Base-by-base conservation (phyloP, 2,329 filamentous ascomycete genomes). In the Sarocladium oryzae region DNA sequence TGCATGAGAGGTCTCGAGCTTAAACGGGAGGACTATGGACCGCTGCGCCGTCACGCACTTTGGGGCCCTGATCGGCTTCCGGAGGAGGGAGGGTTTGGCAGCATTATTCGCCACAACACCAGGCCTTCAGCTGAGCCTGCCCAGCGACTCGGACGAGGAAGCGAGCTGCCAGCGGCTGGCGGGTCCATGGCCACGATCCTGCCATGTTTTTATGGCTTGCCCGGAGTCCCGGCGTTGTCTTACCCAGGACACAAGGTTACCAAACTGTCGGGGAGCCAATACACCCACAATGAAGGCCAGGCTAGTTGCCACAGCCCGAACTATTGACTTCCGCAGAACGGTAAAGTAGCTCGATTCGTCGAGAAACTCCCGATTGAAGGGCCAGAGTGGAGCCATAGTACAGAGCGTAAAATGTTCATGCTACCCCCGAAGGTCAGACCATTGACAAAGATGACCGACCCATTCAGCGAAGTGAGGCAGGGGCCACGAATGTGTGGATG, bases 261-360 rank as follows among this genome's bases (percentile, higher is more conserved):
- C 43, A 48, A 16, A 48, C 43, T 48, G 43, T 48, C 43, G 43
- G 43, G 16, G 7, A 48, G 18, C 43, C 11, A 20, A 20, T n/a
- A 20, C 43, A 30, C 16, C 24, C 43, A 48, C 43, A 23, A 13
- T 13, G 10, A 11, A 18, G 5, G 43, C 13, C 43, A 21, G 36
- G 21, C 36, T 40, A 21, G 36, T 18, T 8, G 18, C 36, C 8
- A 9, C 36, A 16, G 18, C 7, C 36, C 36, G 18, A 18, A 4
- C 16, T 40, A 20, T 40, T 40, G 16, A 8, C 16, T 16, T 20
- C n/a, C 21, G n/a, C 21, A 30, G 28, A 30, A 7, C 28, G 10
- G 18, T 13, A 40, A 13, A 40, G 16, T 8, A 40, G 21, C 16
- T 16, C 18, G 21, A 21, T 21, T 21, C 36, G 16, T 36, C 33